phyloP scores from a whole-genome alignment of 2,329 filamentous ascomycete species.

The Waltergamsia citrina region DNA sequence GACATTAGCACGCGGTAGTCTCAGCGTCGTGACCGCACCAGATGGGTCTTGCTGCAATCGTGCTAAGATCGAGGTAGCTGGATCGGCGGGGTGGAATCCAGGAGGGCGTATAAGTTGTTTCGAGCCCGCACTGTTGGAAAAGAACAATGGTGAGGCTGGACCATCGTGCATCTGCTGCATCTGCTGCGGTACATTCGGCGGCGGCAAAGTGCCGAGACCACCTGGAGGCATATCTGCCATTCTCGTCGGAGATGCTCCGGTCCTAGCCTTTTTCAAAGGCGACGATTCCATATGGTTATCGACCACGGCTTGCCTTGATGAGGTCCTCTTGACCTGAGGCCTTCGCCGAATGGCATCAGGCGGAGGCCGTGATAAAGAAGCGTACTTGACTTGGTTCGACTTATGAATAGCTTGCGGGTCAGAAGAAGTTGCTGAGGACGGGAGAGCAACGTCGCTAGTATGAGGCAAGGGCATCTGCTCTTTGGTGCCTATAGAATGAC shows the following conservation, averaged over 20 bases:
- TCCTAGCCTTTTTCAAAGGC: conserved; percentile 36
- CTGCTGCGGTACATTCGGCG: conserved; percentile 10
- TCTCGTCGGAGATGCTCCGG: conserved; percentile 33
- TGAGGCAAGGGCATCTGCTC: no score
- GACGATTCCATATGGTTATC: conserved; percentile 21
- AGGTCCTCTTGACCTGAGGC: conserved; percentile 4
- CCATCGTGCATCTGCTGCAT: conserved; percentile 17
- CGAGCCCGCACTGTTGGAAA: conserved; percentile 32
- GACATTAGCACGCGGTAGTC: conserved; percentile 44
- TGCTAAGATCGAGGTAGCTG: conserved; percentile 35
- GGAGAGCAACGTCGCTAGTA: background rate
- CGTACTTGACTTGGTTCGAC: no score
- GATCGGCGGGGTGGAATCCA: conserved; percentile 28
- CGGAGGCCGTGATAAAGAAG: no score
- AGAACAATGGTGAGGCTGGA: conserved; percentile 42
- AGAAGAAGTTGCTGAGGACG: background rate
- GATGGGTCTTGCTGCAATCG: conserved; percentile 31
- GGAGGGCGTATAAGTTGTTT: conserved; percentile 25
- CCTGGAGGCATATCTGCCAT: conserved; percentile 30
- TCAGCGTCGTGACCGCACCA: conserved; percentile 41
- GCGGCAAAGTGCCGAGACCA: conserved; percentile 10
- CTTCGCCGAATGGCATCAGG: no score
- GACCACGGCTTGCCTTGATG: conserved; percentile 4
- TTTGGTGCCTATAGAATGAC: no score
- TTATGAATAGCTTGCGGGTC: background rate